Percentiles rank a stretch among this genome's conserved stretches.
These are phyloP conservation scores for Camelina laxa DNA, from an alignment of 345 rosid genomes.

Conservation along the genomic window DNA sequence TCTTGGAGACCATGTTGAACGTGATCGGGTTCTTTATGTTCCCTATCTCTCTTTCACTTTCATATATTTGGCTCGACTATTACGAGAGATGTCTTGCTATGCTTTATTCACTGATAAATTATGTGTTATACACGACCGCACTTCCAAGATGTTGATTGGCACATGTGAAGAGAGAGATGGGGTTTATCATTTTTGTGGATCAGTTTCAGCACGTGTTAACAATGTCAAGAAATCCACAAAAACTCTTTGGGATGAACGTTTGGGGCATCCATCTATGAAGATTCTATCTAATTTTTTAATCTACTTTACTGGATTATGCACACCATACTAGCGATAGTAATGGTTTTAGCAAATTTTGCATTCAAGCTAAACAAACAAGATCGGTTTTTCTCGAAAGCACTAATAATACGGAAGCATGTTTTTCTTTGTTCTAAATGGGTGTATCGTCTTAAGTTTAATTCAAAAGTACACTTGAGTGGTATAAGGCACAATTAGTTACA, in stretches of 20 bases:
- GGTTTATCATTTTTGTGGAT: not conserved
- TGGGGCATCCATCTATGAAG: not conserved
- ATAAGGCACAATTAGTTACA: not conserved
- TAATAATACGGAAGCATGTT: not conserved
- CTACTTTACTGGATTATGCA: not conserved
- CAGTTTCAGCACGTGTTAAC: not conserved
- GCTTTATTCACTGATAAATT: not conserved
- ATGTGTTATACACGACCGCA: not conserved
- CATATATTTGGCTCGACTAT: not conserved
- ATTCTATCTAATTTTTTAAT: not conserved
- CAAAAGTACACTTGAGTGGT: too few relatives aligned
- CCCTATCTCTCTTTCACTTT: not conserved
- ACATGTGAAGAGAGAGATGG: not conserved
- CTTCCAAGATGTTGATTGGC: not conserved
- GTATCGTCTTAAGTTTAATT: not conserved
- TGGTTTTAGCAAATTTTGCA: not conserved
- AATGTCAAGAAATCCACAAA: not conserved
- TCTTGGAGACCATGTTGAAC: too few relatives aligned
- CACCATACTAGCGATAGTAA: not conserved
- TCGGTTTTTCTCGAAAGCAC: not conserved
- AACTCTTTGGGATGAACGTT: not conserved
- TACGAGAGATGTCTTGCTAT: not conserved
- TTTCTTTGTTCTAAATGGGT: not conserved
- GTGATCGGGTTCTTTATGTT: too few relatives aligned
- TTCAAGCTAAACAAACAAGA: not conserved